A percentile compares a stretch with the other conserved stretches of the same genome.
phyloP scores from a whole-genome alignment of 345 rosid genomes.

The Xanthoceras sorbifolium region DNA sequence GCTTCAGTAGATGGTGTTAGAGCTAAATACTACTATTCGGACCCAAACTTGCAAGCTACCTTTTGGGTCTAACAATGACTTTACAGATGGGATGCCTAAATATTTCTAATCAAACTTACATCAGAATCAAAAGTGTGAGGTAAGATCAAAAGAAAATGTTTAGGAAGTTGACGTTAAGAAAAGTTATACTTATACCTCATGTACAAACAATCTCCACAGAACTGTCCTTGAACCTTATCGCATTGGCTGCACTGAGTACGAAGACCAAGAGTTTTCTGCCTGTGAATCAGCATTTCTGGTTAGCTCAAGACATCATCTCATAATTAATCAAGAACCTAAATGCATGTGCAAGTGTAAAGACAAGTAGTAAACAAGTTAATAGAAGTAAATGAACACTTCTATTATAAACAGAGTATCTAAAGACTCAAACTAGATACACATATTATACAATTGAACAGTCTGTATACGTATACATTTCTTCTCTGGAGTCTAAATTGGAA shows the following conservation, averaged over 20 bases:
- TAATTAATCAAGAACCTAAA: constrained; percentile 3
- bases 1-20: not conserved
- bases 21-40: not conserved
- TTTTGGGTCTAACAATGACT: not conserved
- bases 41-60: not conserved
- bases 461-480: too few species aligned
- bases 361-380: not conserved
- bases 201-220: constrained; percentile 93
- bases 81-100: not conserved
- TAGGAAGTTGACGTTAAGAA: constrained; percentile 3
- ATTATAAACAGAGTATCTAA: not conserved
- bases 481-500: too few species aligned
- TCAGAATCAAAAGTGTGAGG: constrained; percentile 4
- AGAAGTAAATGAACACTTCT: not conserved
- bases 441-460: not conserved
- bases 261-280: constrained; percentile 95
- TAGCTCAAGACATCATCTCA: not conserved
- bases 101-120: not conserved
- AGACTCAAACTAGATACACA: not conserved
- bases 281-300: constrained; percentile 31
- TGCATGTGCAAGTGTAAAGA: not conserved
- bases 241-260: constrained; percentile 76
- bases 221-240: constrained; percentile 69
- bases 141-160: not conserved
- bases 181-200: constrained; percentile 76